Evolutionary conservation across 306 rosid genomes (phyloP).

Genomic region (Spatholobus suberectus): DNA sequence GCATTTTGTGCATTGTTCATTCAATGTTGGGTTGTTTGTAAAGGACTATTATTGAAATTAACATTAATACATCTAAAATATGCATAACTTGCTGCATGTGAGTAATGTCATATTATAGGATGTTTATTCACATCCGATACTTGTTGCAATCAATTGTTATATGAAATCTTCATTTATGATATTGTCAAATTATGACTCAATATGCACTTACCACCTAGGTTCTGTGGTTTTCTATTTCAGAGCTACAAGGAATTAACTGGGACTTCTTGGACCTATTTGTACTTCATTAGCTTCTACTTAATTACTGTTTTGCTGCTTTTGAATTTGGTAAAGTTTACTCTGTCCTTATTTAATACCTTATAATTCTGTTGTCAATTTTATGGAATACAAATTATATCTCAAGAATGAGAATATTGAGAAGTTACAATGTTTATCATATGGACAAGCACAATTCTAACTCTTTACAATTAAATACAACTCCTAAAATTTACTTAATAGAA

Average conservation of each 20-base stretch:
- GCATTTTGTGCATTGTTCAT: not conserved
- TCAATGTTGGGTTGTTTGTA: conserved; percentile 18
- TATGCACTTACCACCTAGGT: conserved; percentile 19
- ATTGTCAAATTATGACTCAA: conserved; percentile 20
- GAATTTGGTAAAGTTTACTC: conserved; percentile 73
- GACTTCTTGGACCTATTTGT: conserved; percentile 69
- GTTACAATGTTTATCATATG: conserved; percentile 11
- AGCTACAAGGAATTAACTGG: conserved; percentile 87
- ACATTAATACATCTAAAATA: not conserved
- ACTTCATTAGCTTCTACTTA: conserved; percentile 91
- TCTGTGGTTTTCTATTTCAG: conserved; percentile 62
- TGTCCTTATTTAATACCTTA: conserved; percentile 10
- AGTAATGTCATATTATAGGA: conserved; percentile 31
- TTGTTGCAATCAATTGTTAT: conserved; percentile 31
- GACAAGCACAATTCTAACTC: conserved; percentile 2
- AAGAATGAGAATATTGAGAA: conserved; percentile 25
- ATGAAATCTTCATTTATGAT: conserved; percentile 3
- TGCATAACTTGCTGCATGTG: conserved; percentile 1
- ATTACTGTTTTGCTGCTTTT: conserved; percentile 82
- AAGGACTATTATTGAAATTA: conserved; percentile 5
- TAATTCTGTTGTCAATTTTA: not conserved
- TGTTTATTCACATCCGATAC: conserved; percentile 20
- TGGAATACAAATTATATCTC: conserved; percentile 14
- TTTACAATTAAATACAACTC: conserved; percentile 8
- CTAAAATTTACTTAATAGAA: conserved; percentile 11